Conservation (phyloP, 495 filamentous ascomycete species). For the Aspergillus asperescens region DNA sequence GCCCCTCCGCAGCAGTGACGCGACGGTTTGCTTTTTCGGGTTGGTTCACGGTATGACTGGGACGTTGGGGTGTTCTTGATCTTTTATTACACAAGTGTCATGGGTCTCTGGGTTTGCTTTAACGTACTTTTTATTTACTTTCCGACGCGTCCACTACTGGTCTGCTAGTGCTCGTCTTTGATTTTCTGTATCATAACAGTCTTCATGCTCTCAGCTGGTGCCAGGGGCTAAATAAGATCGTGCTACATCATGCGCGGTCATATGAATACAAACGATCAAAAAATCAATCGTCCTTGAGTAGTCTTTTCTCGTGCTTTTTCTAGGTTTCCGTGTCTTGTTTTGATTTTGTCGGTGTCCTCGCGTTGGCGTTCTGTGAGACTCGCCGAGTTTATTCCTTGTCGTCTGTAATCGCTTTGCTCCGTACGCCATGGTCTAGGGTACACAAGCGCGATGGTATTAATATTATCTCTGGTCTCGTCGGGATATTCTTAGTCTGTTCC, state of each 20-base stretch:
- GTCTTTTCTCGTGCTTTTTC: neutral
- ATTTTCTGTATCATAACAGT: constrained; percentile 48
- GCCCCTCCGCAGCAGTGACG: constrained; percentile 31
- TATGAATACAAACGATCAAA: constrained; percentile 43
- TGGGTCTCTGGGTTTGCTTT: constrained; percentile 49
- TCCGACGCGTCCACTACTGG: constrained; percentile 39
- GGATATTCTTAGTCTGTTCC: too few species aligned
- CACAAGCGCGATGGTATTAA: too few species aligned
- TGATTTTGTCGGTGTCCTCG: too few species aligned
- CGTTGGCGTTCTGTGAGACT: too few species aligned
- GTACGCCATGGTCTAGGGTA: too few species aligned
- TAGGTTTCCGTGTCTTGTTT: too few species aligned
- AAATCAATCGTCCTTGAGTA: constrained; percentile 4
- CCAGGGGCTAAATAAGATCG: constrained; percentile 35
- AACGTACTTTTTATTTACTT: constrained; percentile 38
- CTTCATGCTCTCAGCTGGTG: constrained; percentile 40
- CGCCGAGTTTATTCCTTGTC: too few species aligned
- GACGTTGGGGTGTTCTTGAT: constrained; percentile 51
- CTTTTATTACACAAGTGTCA: constrained; percentile 41
- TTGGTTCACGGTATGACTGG: constrained; percentile 48
- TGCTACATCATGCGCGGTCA: constrained; percentile 27
- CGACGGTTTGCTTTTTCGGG: constrained; percentile 40
- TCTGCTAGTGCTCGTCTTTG: constrained; percentile 43
- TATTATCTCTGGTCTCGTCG: too few species aligned
- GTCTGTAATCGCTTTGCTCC: too few species aligned